Evolutionary conservation across 2,329 filamentous ascomycete genomes (phyloP).

Genomic region (Aspergillus carbonarius): DNA sequence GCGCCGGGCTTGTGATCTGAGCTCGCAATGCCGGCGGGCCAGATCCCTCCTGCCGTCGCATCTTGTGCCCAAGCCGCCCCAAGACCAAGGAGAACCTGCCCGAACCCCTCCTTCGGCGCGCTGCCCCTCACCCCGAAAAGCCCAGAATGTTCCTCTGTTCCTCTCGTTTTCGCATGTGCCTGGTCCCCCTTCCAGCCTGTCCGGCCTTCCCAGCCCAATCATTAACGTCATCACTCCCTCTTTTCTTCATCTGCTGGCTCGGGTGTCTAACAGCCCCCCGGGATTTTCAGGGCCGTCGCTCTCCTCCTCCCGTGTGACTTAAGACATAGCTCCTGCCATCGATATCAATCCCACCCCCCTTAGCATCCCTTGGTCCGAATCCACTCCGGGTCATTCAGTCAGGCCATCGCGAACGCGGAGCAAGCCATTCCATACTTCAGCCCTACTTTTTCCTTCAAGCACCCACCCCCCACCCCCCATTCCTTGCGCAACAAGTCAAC

Average conservation of each 20-base stretch:
- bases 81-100: slow-evolving; percentile 2
- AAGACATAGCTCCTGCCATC: slow-evolving; percentile 7
- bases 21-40: not conserved
- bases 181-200: not conserved
- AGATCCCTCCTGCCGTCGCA: not conserved
- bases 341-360: not conserved
- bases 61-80: not conserved
- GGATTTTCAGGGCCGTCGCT: slow-evolving; percentile 14
- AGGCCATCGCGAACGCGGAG: not conserved
- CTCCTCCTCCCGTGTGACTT: slow-evolving; percentile 11
- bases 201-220: slow-evolving; percentile 17
- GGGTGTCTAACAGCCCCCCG: slow-evolving; percentile 14
- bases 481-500: not conserved
- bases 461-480: too few species aligned
- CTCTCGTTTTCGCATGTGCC: slow-evolving; percentile 11
- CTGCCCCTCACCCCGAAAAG: slow-evolving; percentile 9
- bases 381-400: not conserved
- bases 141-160: slow-evolving; percentile 22
- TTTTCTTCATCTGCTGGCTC: slow-evolving; percentile 11
- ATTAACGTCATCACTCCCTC: slow-evolving; percentile 12
- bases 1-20: slow-evolving; percentile 4
- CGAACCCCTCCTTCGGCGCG: not conserved
- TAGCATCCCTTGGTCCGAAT: slow-evolving; percentile 12
- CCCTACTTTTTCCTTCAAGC: not conserved
- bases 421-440: not conserved